phyloP scores from a whole-genome alignment of 495 filamentous ascomycete genomes.

The Bacidia rubella region DNA sequence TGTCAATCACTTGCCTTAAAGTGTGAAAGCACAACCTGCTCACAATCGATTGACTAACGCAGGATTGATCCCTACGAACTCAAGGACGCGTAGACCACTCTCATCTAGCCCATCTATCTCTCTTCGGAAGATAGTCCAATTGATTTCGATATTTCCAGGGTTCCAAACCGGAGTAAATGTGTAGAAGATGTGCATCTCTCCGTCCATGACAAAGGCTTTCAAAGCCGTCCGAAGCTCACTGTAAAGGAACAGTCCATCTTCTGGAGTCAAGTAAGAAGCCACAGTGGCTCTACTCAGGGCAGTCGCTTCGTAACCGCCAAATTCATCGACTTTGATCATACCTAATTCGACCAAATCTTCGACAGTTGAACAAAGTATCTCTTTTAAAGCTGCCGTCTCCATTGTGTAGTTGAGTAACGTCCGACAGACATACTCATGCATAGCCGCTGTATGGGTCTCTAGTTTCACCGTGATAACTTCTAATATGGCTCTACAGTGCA shows the following conservation, averaged over 20 bases:
- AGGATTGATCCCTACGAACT: conserved; percentile 56
- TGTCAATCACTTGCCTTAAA: conserved; percentile 23
- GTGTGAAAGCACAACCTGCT: conserved; percentile 4
- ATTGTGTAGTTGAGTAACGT: conserved; percentile 50
- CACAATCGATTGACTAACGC: conserved; percentile 61
- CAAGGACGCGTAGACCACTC: conserved; percentile 53
- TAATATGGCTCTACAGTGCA: conserved; percentile 45
- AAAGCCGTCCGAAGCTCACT: conserved; percentile 54
- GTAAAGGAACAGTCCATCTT: conserved; percentile 65
- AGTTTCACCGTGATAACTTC: conserved; percentile 62
- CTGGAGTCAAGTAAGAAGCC: conserved; percentile 56
- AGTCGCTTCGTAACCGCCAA: conserved; percentile 45
- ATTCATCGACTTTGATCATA: conserved; percentile 36
- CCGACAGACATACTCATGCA: conserved; percentile 57
- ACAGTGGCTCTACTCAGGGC: conserved; percentile 59
- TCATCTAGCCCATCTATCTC: conserved; percentile 60
- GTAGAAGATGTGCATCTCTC: conserved; percentile 75
- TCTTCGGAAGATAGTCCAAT: conserved; percentile 61
- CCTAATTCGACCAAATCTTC: conserved; percentile 36
- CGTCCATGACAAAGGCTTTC: conserved; percentile 67
- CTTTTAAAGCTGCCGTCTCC: conserved; percentile 27
- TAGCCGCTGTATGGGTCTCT: conserved; percentile 51
- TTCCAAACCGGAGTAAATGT: conserved; percentile 59
- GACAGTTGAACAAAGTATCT: conserved; percentile 43
- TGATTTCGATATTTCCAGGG: conserved; percentile 36